These are phyloP conservation scores for Claviceps maximensis DNA, from an alignment of 2,329 filamentous ascomycete genomes.

Conservation along the genomic window DNA sequence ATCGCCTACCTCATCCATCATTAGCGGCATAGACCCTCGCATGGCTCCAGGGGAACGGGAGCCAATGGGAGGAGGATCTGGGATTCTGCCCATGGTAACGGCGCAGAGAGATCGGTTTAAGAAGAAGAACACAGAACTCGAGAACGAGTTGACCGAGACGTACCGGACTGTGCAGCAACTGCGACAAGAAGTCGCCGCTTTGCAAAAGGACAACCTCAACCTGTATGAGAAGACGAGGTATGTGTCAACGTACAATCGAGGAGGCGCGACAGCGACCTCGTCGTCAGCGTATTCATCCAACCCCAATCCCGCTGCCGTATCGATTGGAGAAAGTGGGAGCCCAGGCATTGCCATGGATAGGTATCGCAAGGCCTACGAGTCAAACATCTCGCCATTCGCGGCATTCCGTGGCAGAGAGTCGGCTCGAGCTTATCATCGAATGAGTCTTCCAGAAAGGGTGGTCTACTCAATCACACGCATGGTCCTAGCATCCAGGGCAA, in stretches of 20 bases:
- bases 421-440: slow-evolving; percentile 77
- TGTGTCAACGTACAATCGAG: slow-evolving; percentile 81
- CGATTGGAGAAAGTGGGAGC: slow-evolving; percentile 38
- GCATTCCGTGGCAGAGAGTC: slow-evolving; percentile 92
- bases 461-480: slow-evolving; percentile 86
- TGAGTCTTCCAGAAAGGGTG: slow-evolving; percentile 81
- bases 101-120: slow-evolving; percentile 97
- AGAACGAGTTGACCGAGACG: slow-evolving; percentile 74
- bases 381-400: slow-evolving; percentile 88
- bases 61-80: slow-evolving; percentile 60
- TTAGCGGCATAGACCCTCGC: slow-evolving; percentile 82
- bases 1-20: slow-evolving; percentile 94
- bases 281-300: slow-evolving; percentile 55
- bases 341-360: slow-evolving; percentile 63
- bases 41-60: slow-evolving; percentile 37
- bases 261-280: slow-evolving; percentile 44
- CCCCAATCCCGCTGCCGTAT: slow-evolving; percentile 62
- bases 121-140: slow-evolving; percentile 82
- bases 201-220: slow-evolving; percentile 92
- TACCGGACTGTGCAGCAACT: slow-evolving; percentile 75
- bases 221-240: slow-evolving; percentile 98
- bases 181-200: slow-evolving; percentile 75
- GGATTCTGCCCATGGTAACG: slow-evolving; percentile 95
- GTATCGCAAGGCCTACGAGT: slow-evolving; percentile 87
- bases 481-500: slow-evolving; percentile 78